A percentile compares a stretch with the other conserved stretches of the same genome.
Conservation (phyloP, 163 green algal species). For the Botryococcus braunii region DNA sequence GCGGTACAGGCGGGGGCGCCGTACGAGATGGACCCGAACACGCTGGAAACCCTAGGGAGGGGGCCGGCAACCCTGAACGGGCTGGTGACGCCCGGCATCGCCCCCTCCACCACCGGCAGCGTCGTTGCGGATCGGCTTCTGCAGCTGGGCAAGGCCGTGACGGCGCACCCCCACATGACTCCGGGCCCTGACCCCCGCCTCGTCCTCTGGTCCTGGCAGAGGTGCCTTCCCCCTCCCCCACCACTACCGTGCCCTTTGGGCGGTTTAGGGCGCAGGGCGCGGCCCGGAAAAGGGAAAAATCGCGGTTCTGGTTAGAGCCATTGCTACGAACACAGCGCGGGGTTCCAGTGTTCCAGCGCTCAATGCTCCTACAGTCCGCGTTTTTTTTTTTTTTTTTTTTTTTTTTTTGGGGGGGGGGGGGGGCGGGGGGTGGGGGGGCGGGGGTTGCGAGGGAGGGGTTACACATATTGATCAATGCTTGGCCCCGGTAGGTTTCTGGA, state of each 20-base stretch:
- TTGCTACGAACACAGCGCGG: too few species aligned
- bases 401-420: too few species aligned
- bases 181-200: neutral
- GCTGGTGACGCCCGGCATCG: slow-evolving; percentile 5
- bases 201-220: slow-evolving; percentile 8
- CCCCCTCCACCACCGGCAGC: slow-evolving; percentile 14
- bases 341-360: too few species aligned
- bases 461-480: too few species aligned
- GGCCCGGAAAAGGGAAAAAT: too few species aligned
- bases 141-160: slow-evolving; percentile 26
- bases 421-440: too few species aligned
- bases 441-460: too few species aligned
- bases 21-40: slow-evolving; percentile 40
- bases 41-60: slow-evolving; percentile 26
- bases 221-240: neutral
- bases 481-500: too few species aligned
- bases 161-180: slow-evolving; percentile 34
- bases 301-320: too few species aligned
- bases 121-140: slow-evolving; percentile 14
- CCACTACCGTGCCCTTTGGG: neutral
- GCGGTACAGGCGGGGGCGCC: slow-evolving; percentile 40
- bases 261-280: neutral
- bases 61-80: slow-evolving; percentile 9
- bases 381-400: too few species aligned
- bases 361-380: too few species aligned